Evolutionary conservation across 106 monocot genomes (phyloP).

Genomic region (Dioscorea dumetorum): DNA sequence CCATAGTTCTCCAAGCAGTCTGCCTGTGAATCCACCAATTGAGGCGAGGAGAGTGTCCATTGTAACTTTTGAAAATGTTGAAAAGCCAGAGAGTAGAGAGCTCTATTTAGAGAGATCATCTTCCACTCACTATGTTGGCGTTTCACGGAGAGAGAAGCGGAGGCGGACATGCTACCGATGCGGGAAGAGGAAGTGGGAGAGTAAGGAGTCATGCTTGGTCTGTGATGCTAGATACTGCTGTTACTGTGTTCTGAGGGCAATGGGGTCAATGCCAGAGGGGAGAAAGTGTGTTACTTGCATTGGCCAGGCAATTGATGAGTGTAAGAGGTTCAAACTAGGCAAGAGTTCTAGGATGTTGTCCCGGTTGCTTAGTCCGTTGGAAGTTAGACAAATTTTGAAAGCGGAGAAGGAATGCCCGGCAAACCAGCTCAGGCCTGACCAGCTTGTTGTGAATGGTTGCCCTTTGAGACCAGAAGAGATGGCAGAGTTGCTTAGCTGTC

Average conservation of each 20-base stretch:
- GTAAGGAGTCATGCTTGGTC: conserved; percentile 77
- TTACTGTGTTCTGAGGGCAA: conserved; percentile 72
- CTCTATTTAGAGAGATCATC: conserved; percentile 2
- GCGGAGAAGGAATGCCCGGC: conserved; percentile 89
- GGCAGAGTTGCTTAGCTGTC: conserved; percentile 76
- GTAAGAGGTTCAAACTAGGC: conserved; percentile 62
- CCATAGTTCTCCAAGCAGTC: conserved; percentile 1
- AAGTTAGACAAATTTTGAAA: conserved; percentile 87
- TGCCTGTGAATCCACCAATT: conserved; percentile 1
- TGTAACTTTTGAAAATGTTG: conserved; percentile 28
- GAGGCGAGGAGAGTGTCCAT: conserved; percentile 29
- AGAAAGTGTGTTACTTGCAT: conserved; percentile 91
- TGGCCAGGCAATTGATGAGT: conserved; percentile 70
- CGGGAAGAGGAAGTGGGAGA: conserved; percentile 92
- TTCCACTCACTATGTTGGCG: conserved; percentile 30
- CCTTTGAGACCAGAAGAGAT: conserved; percentile 79
- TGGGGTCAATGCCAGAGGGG: conserved; percentile 99
- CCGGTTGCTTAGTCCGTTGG: conserved; percentile 59
- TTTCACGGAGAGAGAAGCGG: conserved; percentile 42
- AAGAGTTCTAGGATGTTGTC: conserved; percentile 62
- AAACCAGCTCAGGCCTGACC: conserved; percentile 83
- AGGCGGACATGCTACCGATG: conserved; percentile 61
- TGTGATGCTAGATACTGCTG: conserved; percentile 76
- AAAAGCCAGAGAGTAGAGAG: conserved; percentile 14
- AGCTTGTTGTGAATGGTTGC: conserved; percentile 75